Evolutionary conservation across 2,329 filamentous ascomycete genomes (phyloP).

Genomic region (Juglanconis oblonga): DNA sequence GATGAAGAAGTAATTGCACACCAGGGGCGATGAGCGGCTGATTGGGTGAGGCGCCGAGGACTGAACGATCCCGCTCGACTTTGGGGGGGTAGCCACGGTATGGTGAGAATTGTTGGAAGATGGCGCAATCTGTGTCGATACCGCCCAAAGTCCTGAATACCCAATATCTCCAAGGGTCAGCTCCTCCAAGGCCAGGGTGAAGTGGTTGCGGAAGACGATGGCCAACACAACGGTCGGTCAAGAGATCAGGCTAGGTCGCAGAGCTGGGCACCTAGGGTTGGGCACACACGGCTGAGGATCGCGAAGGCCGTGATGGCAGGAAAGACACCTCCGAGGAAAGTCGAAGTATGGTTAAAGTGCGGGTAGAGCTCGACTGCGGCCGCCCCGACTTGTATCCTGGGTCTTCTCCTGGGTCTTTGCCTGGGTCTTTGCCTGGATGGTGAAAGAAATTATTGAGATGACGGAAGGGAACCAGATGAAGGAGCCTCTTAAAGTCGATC

Average conservation of each 20-base stretch:
- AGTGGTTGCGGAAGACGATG: background rate
- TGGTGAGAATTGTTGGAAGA: conserved; percentile 16
- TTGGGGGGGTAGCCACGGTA: conserved; percentile 3
- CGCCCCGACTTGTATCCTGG: background rate
- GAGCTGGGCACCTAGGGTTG: background rate
- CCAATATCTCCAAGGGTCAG: background rate
- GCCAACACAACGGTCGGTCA: background rate
- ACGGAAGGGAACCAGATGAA: conserved; percentile 9
- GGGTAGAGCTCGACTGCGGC: background rate
- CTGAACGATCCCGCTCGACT: background rate
- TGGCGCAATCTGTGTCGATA: conserved; percentile 16
- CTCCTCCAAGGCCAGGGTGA: conserved; percentile 2
- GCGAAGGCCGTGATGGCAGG: background rate
- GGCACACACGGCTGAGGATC: background rate
- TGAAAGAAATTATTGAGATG: conserved; percentile 8
- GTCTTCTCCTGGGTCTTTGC: background rate
- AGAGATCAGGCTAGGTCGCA: background rate
- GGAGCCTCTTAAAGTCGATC: conserved; percentile 11
- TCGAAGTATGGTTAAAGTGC: background rate
- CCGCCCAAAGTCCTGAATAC: background rate
- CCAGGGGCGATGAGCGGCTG: conserved; percentile 3
- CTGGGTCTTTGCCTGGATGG: conserved; percentile 1
- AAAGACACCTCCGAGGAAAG: background rate
- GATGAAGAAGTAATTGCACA: background rate
- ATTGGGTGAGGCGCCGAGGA: conserved; percentile 2